Base-by-base conservation (phyloP, 139 green algal genomes). In the Astrephomene gubernaculifera region DNA sequence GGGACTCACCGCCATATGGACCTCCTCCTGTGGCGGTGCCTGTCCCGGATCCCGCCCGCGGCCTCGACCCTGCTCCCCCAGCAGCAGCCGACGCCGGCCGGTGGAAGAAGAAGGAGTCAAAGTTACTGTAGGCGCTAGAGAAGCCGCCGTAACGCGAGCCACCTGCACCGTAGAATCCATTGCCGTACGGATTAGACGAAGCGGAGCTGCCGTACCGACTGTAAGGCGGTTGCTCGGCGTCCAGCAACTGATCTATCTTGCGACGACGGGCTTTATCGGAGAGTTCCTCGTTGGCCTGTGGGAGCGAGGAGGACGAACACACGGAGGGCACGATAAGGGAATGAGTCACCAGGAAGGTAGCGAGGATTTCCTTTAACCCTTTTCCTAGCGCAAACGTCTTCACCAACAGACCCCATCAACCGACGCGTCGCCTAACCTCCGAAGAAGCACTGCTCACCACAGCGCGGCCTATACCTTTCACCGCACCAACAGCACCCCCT, bases 231-330 rank as follows among this genome's bases (percentile, higher is more conserved):
- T 85, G 71, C 79, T 91, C 84, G 27, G 83, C 82, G 0, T 90
- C 89, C 31, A 93, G 75, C 61, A 90, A 75, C 81, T 90, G 87
- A 57, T 91, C 87, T 69, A 95, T 79, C 86, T 89, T 87, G n/a
- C 82, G 76, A 3, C 93, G 90, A 31, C 72, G 69, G 29, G 70
- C 4, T 38, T 69, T 65, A 68, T 95, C 90, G 3, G 65, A 82
- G 25, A 96, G 87, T 68, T 94, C 87, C 35, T 91, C 83, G 39
- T 93, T 71, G 2, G 93, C 93, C 69, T 90, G 70, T n/a, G 27
- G 45, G 44, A 10, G n/a, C 6, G 19, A n/a, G 57, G 22, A 17
- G 12, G 49, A 25, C 12, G 49, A 25, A 17, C 14, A 57, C 14
- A 12, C 49, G 49, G 49, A 57, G 14, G 49, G 49, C 14, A 17